These are phyloP conservation scores for Penicillium goetzii DNA, from an alignment of 495 filamentous ascomycete species.

Conservation along the genomic window DNA sequence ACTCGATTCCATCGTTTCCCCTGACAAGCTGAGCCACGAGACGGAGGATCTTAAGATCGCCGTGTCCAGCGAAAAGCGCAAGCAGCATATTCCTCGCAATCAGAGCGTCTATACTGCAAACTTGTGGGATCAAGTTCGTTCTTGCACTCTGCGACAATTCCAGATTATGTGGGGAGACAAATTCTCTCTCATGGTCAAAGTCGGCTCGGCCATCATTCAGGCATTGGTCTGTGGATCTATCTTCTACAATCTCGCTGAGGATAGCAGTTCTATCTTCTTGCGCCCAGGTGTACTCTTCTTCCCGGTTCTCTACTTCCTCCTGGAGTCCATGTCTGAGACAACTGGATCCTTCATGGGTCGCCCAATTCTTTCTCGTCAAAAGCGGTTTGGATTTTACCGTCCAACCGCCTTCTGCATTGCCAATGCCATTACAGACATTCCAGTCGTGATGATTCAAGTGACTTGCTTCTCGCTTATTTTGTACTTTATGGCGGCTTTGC, in stretches of 20 bases:
- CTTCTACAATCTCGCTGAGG: constrained; percentile 44
- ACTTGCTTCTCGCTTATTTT: constrained; percentile 73
- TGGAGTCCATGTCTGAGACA: constrained; percentile 44
- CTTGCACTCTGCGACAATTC: constrained; percentile 54
- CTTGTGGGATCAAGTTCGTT: constrained; percentile 59
- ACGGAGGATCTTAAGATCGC: constrained; percentile 47
- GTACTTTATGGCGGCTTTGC: constrained; percentile 76
- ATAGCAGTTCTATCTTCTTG: constrained; percentile 46
- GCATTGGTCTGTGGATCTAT: constrained; percentile 46
- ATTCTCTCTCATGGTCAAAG: constrained; percentile 39
- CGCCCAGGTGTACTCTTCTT: constrained; percentile 47
- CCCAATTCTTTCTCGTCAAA: constrained; percentile 49
- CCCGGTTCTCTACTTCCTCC: constrained; percentile 43
- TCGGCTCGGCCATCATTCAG: constrained; percentile 41
- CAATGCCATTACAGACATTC: constrained; percentile 75
- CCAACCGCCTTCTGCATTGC: constrained; percentile 81
- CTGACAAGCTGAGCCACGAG: constrained; percentile 48
- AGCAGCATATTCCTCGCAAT: constrained; percentile 46
- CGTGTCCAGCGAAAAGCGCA: constrained; percentile 57
- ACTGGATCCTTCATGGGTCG: constrained; percentile 47
- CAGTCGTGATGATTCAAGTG: constrained; percentile 68
- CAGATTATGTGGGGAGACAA: constrained; percentile 47
- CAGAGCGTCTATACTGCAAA: constrained; percentile 57
- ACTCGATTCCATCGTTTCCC: constrained; percentile 62
- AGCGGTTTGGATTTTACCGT: constrained; percentile 70